Base-by-base conservation (phyloP, 2,329 filamentous ascomycete species). In the Tolypocladium pustulatum region DNA sequence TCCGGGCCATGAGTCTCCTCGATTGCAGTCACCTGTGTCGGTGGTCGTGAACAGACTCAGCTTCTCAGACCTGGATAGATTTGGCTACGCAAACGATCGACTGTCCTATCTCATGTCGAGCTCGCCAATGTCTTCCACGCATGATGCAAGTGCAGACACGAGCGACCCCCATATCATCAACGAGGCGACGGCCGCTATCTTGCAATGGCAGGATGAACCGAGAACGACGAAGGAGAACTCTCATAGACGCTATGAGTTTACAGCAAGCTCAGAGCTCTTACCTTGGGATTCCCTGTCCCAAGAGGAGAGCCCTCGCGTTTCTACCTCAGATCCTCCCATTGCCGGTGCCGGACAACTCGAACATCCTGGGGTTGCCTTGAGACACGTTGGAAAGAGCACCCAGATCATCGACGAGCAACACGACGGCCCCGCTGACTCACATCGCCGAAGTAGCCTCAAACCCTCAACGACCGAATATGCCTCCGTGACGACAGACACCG, bases 71-170 rank as follows among this genome's bases (percentile, higher is more conserved):
- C 61, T 75, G 38, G 63, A 64, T 1, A 65, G 65, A 37, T 73
- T 69, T 54, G 67, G 65, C 51, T 64, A 63, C 30, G 62, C 61
- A 38, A 69, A 71, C 30, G 65, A 70, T 57, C 60, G 65, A 3
- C 61, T 71, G 5, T 71, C 69, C 0, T 66, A 66, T 27, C 65
- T 73, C 25, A 61, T 63, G 10, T 72, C 71, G 20, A 65, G 56
- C 43, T 69, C 71, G 6, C 61, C 62, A 12, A 27, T 60, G 1
- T 66, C 66, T 8, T 61, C 64, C 27, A 57, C 55, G 10, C 56
- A 56, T 13, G 60, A 61, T 20, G 38, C 10, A 40, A 61, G 58
- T 25, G 60, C 57, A 22, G 59, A 59, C 41, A 62, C 59, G n/a
- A 66, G 61, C 25, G 56, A 59, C 4, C 56, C 63, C 1, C 63